Percentiles rank a stretch among this genome's conserved stretches.
phyloP scores from a whole-genome alignment of 139 green algal species.

The Picochlorum sp. region DNA sequence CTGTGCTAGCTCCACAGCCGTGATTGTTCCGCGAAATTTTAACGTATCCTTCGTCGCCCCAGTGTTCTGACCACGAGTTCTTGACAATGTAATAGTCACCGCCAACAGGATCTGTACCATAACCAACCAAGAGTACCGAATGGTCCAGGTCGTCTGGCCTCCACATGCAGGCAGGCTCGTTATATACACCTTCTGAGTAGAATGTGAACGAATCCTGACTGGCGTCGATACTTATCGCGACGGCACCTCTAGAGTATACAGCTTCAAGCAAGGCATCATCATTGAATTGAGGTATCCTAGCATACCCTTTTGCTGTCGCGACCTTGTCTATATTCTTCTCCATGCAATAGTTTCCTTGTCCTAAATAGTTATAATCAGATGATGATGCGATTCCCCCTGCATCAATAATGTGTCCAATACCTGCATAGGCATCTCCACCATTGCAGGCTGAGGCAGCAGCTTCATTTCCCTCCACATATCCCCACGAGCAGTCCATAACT shows the following conservation, averaged over 20 bases:
- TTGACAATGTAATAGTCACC: slow-evolving; percentile 35
- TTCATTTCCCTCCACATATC: slow-evolving; percentile 22
- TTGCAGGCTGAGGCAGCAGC: slow-evolving; percentile 26
- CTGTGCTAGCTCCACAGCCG: slow-evolving; percentile 37
- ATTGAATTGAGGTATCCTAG: slow-evolving; percentile 33
- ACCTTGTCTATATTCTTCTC: slow-evolving; percentile 8
- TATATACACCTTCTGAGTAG: slow-evolving; percentile 38
- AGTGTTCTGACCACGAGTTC: slow-evolving; percentile 17
- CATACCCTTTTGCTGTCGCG: slow-evolving; percentile 36
- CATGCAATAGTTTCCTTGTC: slow-evolving; percentile 34
- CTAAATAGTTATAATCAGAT: slow-evolving; percentile 32
- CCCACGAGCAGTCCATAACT: slow-evolving; percentile 63
- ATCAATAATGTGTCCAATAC: slow-evolving; percentile 21
- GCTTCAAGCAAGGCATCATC: slow-evolving; percentile 43
- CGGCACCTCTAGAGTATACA: slow-evolving; percentile 24
- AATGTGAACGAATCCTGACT: slow-evolving; percentile 53
- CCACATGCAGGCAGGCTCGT: slow-evolving; percentile 39
- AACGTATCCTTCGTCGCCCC: slow-evolving; percentile 47
- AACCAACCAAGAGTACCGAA: slow-evolving; percentile 64
- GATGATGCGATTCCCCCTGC: slow-evolving; percentile 23
- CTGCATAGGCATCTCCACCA: slow-evolving; percentile 24
- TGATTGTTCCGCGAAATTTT: slow-evolving; percentile 28
- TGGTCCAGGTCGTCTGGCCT: slow-evolving; percentile 56
- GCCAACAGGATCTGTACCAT: slow-evolving; percentile 32
- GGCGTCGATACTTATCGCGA: slow-evolving; percentile 46